A percentile compares a stretch with the other conserved stretches of the same genome.
Evolutionary conservation across 2,329 filamentous ascomycete genomes (phyloP).

Genomic region (Pestalotiopsis sp.): DNA sequence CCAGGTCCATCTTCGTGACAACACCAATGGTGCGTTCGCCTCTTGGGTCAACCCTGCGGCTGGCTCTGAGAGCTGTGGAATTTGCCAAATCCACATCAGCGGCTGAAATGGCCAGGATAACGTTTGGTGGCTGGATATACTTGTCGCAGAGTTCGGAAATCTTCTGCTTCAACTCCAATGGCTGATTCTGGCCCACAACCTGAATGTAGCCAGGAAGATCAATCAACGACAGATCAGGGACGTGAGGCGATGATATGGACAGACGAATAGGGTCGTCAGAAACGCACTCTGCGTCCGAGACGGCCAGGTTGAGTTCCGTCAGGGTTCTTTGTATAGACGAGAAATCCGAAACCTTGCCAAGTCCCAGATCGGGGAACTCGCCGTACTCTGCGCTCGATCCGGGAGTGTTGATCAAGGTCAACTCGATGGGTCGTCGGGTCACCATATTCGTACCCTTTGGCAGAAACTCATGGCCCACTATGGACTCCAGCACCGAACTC

Average conservation of each 20-base stretch:
- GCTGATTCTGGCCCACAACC: constrained; percentile 88
- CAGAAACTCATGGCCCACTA: constrained; percentile 96
- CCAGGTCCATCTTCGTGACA: constrained; percentile 98
- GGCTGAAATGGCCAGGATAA: constrained; percentile 95
- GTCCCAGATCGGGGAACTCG: constrained; percentile 89
- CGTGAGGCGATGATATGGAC: constrained; percentile 91
- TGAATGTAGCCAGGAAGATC: constrained; percentile 98
- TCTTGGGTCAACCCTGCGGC: constrained; percentile 86
- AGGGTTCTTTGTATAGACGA: constrained; percentile 88
- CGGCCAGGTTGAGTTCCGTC: constrained; percentile 92
- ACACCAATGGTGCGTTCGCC: constrained; percentile 97
- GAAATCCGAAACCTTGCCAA: constrained; percentile 92
- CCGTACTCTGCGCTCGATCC: constrained; percentile 87
- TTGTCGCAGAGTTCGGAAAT: constrained; percentile 97
- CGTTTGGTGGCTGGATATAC: constrained; percentile 94
- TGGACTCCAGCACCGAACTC: constrained; percentile 94
- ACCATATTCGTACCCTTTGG: constrained; percentile 99
- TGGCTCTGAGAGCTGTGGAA: constrained; percentile 88
- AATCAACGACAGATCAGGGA: constrained; percentile 93
- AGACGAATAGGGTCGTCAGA: constrained; percentile 96
- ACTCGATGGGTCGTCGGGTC: constrained; percentile 89
- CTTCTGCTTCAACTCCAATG: constrained; percentile 88
- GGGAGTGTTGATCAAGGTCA: constrained; percentile 94
- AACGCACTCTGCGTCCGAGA: constrained; percentile 88
- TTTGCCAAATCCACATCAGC: constrained; percentile 97